These are phyloP conservation scores for Suhomyces xylopsoci DNA, from an alignment of 805 yeast genomes.

Conservation along the genomic window DNA sequence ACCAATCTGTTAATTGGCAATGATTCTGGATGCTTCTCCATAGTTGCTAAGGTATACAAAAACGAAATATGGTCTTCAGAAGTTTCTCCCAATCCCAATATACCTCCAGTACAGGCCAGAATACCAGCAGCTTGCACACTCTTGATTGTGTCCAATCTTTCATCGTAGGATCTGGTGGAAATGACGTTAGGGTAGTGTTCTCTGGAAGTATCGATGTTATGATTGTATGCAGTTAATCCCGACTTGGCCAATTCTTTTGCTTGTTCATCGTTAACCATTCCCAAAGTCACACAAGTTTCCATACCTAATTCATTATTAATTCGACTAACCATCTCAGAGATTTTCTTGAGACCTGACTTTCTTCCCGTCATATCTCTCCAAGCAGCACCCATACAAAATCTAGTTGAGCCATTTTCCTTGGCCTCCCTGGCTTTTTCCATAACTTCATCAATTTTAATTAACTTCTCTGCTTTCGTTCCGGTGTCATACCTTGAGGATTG, in stretches of 20 bases:
- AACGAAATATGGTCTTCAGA: slow-evolving; percentile 68
- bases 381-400: slow-evolving; percentile 85
- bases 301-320: slow-evolving; percentile 60
- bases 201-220: slow-evolving; percentile 75
- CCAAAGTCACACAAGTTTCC: slow-evolving; percentile 79
- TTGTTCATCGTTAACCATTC: slow-evolving; percentile 71
- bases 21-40: slow-evolving; percentile 76
- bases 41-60: slow-evolving; percentile 60
- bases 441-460: slow-evolving; percentile 61
- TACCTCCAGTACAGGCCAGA: slow-evolving; percentile 76
- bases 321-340: slow-evolving; percentile 60
- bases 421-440: slow-evolving; percentile 62
- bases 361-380: slow-evolving; percentile 86
- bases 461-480: slow-evolving; percentile 66
- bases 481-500: slow-evolving; percentile 69
- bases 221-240: slow-evolving; percentile 79
- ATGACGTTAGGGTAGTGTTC: slow-evolving; percentile 74
- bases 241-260: slow-evolving; percentile 57
- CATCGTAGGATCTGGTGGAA: slow-evolving; percentile 68
- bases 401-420: slow-evolving; percentile 65
- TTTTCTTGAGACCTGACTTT: slow-evolving; percentile 60
- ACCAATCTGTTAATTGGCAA: slow-evolving; percentile 77
- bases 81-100: slow-evolving; percentile 75
- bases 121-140: slow-evolving; percentile 64
- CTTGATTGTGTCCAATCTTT: slow-evolving; percentile 61